These are phyloP conservation scores for Vitellaria paradoxa DNA, from an alignment of 179 eudicot genomes.

Conservation along the genomic window DNA sequence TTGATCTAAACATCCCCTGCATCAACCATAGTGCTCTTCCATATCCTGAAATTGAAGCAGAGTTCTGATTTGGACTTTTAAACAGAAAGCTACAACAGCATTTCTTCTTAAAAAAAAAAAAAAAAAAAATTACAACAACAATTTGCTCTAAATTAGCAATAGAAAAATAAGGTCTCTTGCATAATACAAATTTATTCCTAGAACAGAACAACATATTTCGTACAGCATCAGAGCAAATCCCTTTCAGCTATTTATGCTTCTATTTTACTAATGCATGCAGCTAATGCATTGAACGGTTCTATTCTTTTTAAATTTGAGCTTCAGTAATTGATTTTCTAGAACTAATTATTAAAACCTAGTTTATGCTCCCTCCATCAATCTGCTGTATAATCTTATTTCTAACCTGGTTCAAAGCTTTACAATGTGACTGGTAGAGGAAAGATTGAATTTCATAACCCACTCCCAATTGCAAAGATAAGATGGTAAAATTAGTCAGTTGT, in stretches of 20 bases:
- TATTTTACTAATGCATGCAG: background rate
- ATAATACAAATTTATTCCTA: background rate
- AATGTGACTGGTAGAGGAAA: background rate
- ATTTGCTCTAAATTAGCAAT: background rate
- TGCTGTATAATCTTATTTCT: background rate
- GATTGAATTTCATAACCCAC: background rate
- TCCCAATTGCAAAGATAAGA: too few species aligned
- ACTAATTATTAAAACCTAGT: background rate
- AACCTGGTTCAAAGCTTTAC: background rate
- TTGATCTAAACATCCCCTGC: conserved; percentile 90
- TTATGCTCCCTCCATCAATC: conserved; percentile 12
- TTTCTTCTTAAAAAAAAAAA: too few species aligned
- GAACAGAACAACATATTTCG: background rate
- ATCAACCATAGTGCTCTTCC: conserved; percentile 85
- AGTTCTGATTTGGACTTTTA: conserved; percentile 3
- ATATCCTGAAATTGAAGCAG: conserved; percentile 47
- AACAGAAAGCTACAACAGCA: background rate
- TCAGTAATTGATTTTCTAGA: background rate
- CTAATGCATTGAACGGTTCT: background rate
- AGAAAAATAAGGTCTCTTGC: background rate
- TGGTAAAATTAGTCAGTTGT: too few species aligned
- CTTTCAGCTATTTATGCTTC: background rate
- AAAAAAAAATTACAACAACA: background rate
- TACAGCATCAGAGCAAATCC: background rate
- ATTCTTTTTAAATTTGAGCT: background rate